Percentiles rank a stretch among this genome's conserved stretches.
Conservation (phyloP, 495 filamentous ascomycete genomes). For the Penicillium coprophilum region DNA sequence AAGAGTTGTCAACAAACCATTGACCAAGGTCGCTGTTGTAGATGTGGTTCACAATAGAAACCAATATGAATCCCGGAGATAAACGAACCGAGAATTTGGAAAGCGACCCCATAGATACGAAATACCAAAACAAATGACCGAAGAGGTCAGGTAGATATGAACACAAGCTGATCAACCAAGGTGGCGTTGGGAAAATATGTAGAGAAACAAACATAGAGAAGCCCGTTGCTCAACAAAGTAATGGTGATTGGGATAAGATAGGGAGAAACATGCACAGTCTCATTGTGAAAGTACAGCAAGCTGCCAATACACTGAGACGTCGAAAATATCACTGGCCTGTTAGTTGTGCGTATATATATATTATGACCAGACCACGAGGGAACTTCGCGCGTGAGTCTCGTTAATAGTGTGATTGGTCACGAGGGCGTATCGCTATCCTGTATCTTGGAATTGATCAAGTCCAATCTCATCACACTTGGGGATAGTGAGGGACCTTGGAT, state of each 20-base stretch:
- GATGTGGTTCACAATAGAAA: constrained; percentile 28
- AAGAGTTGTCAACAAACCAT: constrained; percentile 24
- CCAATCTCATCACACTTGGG: too few species aligned
- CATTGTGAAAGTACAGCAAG: constrained; percentile 35
- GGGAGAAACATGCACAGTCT: constrained; percentile 38
- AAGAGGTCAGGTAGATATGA: constrained; percentile 29
- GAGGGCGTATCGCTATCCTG: too few species aligned
- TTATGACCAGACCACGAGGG: constrained; percentile 36
- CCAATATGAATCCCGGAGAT: constrained; percentile 32
- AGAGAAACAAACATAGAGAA: constrained; percentile 24
- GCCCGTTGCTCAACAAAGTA: constrained; percentile 21
- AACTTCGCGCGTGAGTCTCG: constrained; percentile 15
- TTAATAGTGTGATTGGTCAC: too few species aligned
- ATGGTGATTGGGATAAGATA: constrained; percentile 28
- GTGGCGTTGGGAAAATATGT: constrained; percentile 24
- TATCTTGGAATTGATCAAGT: too few species aligned
- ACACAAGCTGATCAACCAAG: constrained; percentile 23
- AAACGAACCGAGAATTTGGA: constrained; percentile 26
- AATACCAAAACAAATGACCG: constrained; percentile 22
- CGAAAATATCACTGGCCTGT: constrained; percentile 35
- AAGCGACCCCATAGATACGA: constrained; percentile 29
- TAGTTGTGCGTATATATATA: constrained; percentile 27
- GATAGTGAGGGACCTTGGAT: too few species aligned
- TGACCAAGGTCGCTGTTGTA: constrained; percentile 25
- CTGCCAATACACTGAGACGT: constrained; percentile 29